These are phyloP conservation scores for Pyrenochaeta sp. DNA, from an alignment of 2,329 filamentous ascomycete genomes.

Conservation along the genomic window DNA sequence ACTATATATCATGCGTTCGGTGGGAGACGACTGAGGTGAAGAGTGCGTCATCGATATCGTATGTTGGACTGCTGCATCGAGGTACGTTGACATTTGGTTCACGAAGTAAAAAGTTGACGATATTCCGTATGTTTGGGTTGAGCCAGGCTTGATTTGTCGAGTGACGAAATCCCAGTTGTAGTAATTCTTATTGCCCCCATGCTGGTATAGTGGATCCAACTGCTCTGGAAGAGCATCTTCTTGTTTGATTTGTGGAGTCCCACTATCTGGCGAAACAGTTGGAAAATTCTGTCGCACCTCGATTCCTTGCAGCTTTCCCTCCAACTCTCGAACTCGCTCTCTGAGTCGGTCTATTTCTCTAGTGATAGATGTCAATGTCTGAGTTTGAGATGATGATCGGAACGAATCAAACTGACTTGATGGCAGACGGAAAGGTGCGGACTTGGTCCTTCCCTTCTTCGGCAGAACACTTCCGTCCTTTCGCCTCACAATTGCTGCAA, in stretches of 20 bases:
- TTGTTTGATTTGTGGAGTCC: neutral
- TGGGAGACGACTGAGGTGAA: neutral
- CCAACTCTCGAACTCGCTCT: slow-evolving; percentile 41
- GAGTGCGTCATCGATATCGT: slow-evolving; percentile 21
- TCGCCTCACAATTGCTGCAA: slow-evolving; percentile 51
- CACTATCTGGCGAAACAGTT: neutral
- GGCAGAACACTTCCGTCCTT: slow-evolving; percentile 48
- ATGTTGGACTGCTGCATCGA: slow-evolving; percentile 45
- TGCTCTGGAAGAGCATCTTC: slow-evolving; percentile 11
- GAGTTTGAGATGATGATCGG: slow-evolving; percentile 6
- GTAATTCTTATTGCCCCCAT: slow-evolving; percentile 31
- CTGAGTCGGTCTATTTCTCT: slow-evolving; percentile 51
- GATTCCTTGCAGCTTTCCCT: slow-evolving; percentile 40
- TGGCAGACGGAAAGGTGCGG: slow-evolving; percentile 27
- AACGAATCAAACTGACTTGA: slow-evolving; percentile 39
- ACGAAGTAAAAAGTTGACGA: slow-evolving; percentile 58
- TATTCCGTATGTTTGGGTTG: slow-evolving; percentile 54
- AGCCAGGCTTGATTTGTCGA: slow-evolving; percentile 46
- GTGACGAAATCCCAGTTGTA: slow-evolving; percentile 51
- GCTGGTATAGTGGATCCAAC: slow-evolving; percentile 21
- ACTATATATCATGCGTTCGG: neutral
- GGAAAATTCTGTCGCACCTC: neutral
- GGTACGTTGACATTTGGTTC: slow-evolving; percentile 49
- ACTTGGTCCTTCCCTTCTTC: slow-evolving; percentile 28
- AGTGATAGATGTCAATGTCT: slow-evolving; percentile 22